Base-by-base conservation (phyloP, 2,329 filamentous ascomycete species). In the Paecilomyces sp. region DNA sequence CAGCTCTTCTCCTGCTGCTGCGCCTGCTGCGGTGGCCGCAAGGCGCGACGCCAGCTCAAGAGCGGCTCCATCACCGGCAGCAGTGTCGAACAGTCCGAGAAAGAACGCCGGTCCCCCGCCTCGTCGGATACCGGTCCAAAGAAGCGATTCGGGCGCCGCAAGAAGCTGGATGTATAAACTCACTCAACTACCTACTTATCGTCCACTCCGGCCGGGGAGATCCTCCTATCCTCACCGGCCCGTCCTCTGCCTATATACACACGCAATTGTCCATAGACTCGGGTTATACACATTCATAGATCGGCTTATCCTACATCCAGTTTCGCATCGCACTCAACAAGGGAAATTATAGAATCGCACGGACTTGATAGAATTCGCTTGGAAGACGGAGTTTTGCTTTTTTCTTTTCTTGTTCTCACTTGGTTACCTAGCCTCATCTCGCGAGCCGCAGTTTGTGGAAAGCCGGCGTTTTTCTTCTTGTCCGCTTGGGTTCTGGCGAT, bases 1-100 rank as follows among this genome's bases (percentile, higher is more conserved):
- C 90, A 95, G 72, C 78, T 88, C 30, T 85, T 87, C 33, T 82
- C 93, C 73, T 90, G 88, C 66, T 96, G 91, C 74, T 95, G 90
- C 13, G 71, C 76, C 24, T 78, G 76, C 60, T 77, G 76, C 56
- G 74, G 76, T 28, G 74, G 74, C 6, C 71, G 71, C 4, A 75
- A 72, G 62, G 71, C 71, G 0, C 67, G 72, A n/a, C 74, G 72
- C 59, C 63, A 70, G 61, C 62, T 74, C 34, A 54, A 57, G 34
- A 36, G 33, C 41, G 9, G 33, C 33, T 24, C 51, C 15, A 36
- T 34, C 28, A 58, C 28, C 4, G 57, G 54, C 25, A 41, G n/a
- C 41, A 47, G 41, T 9, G 18, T 47, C n/a, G 41, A 47, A n/a
- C n/a, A 15, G 18, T 18, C n/a, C n/a, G 41, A 47, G 41, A 47